Conservation (phyloP, 2,329 filamentous ascomycete species). For the Karstenula rhodostoma region DNA sequence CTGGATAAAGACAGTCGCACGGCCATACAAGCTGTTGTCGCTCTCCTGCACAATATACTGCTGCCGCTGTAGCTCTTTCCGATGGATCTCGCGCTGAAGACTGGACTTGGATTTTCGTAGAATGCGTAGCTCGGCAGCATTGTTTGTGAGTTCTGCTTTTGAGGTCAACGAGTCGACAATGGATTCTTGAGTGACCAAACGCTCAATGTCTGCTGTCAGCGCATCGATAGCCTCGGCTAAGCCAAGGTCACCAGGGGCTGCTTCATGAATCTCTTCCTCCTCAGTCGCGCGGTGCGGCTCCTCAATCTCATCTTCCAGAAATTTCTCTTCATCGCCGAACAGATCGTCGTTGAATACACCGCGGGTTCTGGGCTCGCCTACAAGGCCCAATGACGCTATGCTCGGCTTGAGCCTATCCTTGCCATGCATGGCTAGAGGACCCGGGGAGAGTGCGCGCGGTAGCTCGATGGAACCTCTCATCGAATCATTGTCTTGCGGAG, state of each 20-base stretch:
- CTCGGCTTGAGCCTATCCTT: slow-evolving; percentile 74
- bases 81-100: slow-evolving; percentile 86
- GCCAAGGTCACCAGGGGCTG: slow-evolving; percentile 91
- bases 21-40: slow-evolving; percentile 94
- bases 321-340: slow-evolving; percentile 88
- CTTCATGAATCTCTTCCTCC: slow-evolving; percentile 88
- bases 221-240: slow-evolving; percentile 90
- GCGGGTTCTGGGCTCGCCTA: slow-evolving; percentile 84
- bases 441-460: slow-evolving; percentile 54
- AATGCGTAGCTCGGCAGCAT: slow-evolving; percentile 90
- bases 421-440: slow-evolving; percentile 38
- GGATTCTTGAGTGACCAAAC: slow-evolving; percentile 83
- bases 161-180: slow-evolving; percentile 90
- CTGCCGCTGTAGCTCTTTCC: slow-evolving; percentile 94
- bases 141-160: slow-evolving; percentile 97
- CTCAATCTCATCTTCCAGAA: slow-evolving; percentile 84
- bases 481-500: slow-evolving; percentile 68
- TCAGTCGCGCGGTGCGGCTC: slow-evolving; percentile 66
- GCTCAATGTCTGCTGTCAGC: slow-evolving; percentile 90
- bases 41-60: slow-evolving; percentile 98
- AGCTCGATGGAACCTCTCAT: slow-evolving; percentile 69
- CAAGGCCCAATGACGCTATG: slow-evolving; percentile 87
- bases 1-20: slow-evolving; percentile 88
- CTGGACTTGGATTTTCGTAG: slow-evolving; percentile 93
- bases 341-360: slow-evolving; percentile 95